Percentiles rank a stretch among this genome's conserved stretches.
These are phyloP conservation scores for Apodospora peruviana DNA, from an alignment of 495 filamentous ascomycete species.

Conservation along the genomic window DNA sequence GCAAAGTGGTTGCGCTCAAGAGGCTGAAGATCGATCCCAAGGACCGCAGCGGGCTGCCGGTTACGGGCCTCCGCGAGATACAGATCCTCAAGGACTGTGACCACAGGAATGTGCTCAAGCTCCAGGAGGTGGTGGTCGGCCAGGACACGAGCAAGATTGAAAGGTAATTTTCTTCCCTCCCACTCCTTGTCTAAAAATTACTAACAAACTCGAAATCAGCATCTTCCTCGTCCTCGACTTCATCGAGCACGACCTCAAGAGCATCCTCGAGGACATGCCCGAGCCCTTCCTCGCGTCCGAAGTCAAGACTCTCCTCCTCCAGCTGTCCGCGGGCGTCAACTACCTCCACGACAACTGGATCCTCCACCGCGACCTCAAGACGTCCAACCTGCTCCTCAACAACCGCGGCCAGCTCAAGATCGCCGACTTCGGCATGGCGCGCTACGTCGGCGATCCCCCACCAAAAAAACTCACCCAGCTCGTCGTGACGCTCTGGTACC, in stretches of 20 bases:
- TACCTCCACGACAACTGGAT: conserved; percentile 92
- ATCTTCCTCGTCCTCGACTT: conserved; percentile 98
- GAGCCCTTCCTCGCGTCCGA: conserved; percentile 93
- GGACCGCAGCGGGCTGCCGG: conserved; percentile 76
- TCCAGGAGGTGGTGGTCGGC: conserved; percentile 84
- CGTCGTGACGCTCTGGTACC: conserved; percentile 97
- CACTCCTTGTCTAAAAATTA: not conserved
- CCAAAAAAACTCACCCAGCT: conserved; percentile 82
- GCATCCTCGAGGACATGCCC: conserved; percentile 85
- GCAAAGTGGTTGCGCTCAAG: conserved; percentile 88
- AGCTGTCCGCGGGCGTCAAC: conserved; percentile 74
- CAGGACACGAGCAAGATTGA: conserved; percentile 57
- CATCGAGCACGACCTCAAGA: conserved; percentile 95
- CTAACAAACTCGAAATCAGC: conserved; percentile 34
- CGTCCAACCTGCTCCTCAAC: conserved; percentile 90
- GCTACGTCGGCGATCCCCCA: conserved; percentile 74
- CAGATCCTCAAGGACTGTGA: conserved; percentile 46
- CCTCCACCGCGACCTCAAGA: conserved; percentile 94
- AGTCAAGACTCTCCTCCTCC: conserved; percentile 80
- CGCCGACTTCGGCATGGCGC: conserved; percentile 96
- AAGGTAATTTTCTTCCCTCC: conserved; percentile 50
- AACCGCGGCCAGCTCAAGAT: conserved; percentile 95
- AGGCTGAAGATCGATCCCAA: conserved; percentile 85
- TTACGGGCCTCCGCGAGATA: conserved; percentile 90
- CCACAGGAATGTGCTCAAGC: conserved; percentile 71